Evolutionary conservation across 2,329 filamentous ascomycete genomes (phyloP).

Genomic region (Trichophyton mentagrophytes): DNA sequence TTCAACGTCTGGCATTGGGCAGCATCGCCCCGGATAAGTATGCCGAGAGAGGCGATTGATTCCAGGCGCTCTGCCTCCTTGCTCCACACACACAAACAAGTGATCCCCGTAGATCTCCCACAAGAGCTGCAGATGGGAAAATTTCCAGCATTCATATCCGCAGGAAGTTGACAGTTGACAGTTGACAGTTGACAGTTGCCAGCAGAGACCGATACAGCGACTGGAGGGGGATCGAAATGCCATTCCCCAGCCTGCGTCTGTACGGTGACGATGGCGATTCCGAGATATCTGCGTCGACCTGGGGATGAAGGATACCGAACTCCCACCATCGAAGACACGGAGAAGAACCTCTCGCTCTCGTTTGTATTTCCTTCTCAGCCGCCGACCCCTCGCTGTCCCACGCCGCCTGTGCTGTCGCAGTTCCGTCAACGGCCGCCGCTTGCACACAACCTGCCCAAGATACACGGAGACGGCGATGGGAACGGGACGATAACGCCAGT

Average conservation of each 20-base stretch:
- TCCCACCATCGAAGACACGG: slow-evolving; percentile 34
- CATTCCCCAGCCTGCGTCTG: not conserved
- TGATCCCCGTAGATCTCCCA: not conserved
- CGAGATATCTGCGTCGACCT: slow-evolving; percentile 26
- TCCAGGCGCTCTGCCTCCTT: not conserved
- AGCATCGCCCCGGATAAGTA: not conserved
- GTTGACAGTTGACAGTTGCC: not conserved
- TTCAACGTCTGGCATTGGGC: not conserved
- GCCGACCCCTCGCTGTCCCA: not conserved
- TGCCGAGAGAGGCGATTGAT: not conserved
- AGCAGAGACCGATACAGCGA: not conserved
- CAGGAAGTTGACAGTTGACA: not conserved
- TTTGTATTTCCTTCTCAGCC: not conserved
- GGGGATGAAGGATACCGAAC: slow-evolving; percentile 35
- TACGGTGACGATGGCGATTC: slow-evolving; percentile 8
- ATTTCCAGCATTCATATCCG: not conserved
- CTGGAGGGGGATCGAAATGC: not conserved
- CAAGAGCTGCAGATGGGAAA: not conserved
- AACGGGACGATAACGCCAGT: not conserved
- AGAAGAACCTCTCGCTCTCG: slow-evolving; percentile 13
- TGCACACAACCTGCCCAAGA: not conserved
- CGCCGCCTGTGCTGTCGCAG: slow-evolving; percentile 7
- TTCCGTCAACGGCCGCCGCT: slow-evolving; percentile 5
- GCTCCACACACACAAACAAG: not conserved
- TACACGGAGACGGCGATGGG: not conserved